Evolutionary conservation across 2,329 filamentous ascomycete species (phyloP).

Genomic region (Gnomoniopsis smithogilvyi): DNA sequence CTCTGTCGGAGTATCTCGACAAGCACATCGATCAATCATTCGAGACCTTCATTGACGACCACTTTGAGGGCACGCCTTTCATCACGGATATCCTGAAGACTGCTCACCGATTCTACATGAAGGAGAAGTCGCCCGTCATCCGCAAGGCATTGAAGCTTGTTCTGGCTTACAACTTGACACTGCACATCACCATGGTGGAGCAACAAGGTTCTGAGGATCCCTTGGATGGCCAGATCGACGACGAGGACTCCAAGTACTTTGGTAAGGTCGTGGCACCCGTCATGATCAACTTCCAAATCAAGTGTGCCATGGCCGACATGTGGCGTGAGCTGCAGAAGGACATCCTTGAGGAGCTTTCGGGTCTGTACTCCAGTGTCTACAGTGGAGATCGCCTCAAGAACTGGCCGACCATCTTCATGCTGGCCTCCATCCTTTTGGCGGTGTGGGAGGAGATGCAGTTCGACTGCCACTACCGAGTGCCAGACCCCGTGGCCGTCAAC

Average conservation of each 20-base stretch:
- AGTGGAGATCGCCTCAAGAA: conserved; percentile 97
- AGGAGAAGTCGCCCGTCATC: conserved; percentile 84
- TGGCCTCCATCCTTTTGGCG: conserved; percentile 85
- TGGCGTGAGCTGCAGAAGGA: conserved; percentile 98
- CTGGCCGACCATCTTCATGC: conserved; percentile 98
- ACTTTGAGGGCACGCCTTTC: conserved; percentile 94
- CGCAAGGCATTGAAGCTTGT: conserved; percentile 94
- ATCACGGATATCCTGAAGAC: conserved; percentile 96
- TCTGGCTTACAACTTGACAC: conserved; percentile 90
- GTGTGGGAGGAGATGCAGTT: conserved; percentile 99
- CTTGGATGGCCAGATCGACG: conserved; percentile 79
- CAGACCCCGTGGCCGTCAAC: conserved; percentile 77
- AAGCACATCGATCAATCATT: conserved; percentile 91
- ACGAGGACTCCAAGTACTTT: conserved; percentile 80
- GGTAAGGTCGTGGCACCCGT: conserved; percentile 91
- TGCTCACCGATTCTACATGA: conserved; percentile 86
- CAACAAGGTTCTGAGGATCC: conserved; percentile 77
- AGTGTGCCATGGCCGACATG: conserved; percentile 95
- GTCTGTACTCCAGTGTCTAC: conserved; percentile 95
- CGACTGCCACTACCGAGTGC: conserved; percentile 92
- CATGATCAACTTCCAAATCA: conserved; percentile 99
- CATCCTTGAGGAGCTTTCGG: conserved; percentile 87
- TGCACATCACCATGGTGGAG: conserved; percentile 93
- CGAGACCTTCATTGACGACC: conserved; percentile 90
- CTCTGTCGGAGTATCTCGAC: conserved; percentile 89